Evolutionary conservation across 805 yeast genomes (phyloP).

Genomic region (Metschnikowia corniflorae): DNA sequence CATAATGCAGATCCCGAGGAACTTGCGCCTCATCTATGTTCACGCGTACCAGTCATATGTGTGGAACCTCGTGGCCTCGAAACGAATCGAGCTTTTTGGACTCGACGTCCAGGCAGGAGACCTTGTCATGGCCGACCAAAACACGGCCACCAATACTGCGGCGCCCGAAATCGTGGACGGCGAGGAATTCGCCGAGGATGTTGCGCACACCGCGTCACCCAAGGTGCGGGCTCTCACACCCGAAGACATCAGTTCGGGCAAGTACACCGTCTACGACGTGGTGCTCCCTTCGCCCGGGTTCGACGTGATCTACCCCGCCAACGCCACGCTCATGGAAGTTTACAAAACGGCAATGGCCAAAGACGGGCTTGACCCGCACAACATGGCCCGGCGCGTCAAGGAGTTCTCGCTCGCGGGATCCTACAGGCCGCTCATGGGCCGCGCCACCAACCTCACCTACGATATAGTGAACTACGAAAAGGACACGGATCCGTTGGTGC

Average conservation of each 20-base stretch:
- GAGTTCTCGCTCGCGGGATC: slow-evolving; percentile 93
- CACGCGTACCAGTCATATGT: slow-evolving; percentile 96
- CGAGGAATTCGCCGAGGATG: slow-evolving; percentile 68
- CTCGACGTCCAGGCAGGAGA: slow-evolving; percentile 74
- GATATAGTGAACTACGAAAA: slow-evolving; percentile 57
- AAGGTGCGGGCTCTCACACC: slow-evolving; percentile 74
- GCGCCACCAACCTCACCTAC: slow-evolving; percentile 63
- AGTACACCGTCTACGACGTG: slow-evolving; percentile 71
- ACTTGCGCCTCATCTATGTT: slow-evolving; percentile 88
- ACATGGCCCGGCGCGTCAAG: slow-evolving; percentile 78
- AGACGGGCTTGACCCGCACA: slow-evolving; percentile 79
- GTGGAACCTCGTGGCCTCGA: slow-evolving; percentile 87
- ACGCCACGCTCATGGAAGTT: slow-evolving; percentile 52
- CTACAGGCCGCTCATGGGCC: slow-evolving; percentile 69
- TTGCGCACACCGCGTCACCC: slow-evolving; percentile 50
- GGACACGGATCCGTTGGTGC: slow-evolving; percentile 66
- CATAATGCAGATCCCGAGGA: slow-evolving; percentile 86
- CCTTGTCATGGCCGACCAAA: slow-evolving; percentile 49
- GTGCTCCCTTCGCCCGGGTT: slow-evolving; percentile 97
- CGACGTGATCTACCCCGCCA: slow-evolving; percentile 82
- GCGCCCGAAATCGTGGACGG: slow-evolving; percentile 28
- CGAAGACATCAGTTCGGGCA: slow-evolving; percentile 60
- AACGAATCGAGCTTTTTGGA: slow-evolving; percentile 71
- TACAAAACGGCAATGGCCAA: slow-evolving; percentile 71
- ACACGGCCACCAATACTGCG: slow-evolving; percentile 15